phyloP scores from a whole-genome alignment of 208 protist species.

The Acanthamoeba castellanii region DNA sequence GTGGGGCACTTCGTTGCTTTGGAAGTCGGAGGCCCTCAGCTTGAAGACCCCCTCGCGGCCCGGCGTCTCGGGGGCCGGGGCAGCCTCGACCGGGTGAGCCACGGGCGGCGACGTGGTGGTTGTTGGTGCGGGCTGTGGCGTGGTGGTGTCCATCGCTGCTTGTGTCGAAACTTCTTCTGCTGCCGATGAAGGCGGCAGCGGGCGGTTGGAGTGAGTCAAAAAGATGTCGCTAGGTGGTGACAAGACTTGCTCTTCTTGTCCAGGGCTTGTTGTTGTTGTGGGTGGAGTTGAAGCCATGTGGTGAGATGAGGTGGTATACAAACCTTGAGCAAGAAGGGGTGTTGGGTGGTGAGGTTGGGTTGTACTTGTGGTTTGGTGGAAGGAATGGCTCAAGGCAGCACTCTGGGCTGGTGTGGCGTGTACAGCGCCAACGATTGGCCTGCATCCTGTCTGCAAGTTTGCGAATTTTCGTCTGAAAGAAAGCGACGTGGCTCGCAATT shows the following conservation, averaged over 20 bases:
- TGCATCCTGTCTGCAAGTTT: background rate
- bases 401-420: background rate
- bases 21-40: conserved; percentile 12
- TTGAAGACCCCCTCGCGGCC: background rate
- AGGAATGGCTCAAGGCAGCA: too few species aligned
- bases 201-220: background rate
- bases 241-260: background rate
- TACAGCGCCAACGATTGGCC: background rate
- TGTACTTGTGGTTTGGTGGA: too few species aligned
- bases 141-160: conserved; percentile 1
- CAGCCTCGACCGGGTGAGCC: background rate
- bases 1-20: conserved; percentile 22
- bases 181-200: background rate
- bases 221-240: background rate
- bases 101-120: background rate
- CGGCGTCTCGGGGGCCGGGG: background rate
- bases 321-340: too few species aligned
- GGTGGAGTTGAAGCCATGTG: background rate
- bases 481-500: background rate
- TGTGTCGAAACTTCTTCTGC: background rate
- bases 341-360: too few species aligned
- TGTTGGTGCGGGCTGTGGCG: background rate
- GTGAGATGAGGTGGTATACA: too few species aligned
- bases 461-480: background rate
- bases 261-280: background rate